Evolutionary conservation across 139 green algal species (phyloP).

Genomic region (Asterochloris erici): DNA sequence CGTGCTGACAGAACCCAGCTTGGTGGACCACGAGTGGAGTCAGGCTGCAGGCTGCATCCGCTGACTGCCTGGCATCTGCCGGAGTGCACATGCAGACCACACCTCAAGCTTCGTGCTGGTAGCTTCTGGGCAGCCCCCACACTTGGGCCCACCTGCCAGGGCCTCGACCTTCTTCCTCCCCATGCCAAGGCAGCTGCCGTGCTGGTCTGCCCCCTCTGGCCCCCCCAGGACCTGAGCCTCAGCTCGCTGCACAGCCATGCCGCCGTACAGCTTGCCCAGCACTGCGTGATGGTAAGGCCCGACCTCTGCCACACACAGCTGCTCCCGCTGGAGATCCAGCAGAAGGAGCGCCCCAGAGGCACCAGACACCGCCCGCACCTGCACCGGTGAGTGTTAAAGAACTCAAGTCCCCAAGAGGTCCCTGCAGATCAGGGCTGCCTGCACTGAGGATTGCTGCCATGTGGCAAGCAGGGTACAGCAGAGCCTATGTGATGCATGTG

Average conservation of each 20-base stretch:
- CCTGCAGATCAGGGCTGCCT: neutral
- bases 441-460: neutral
- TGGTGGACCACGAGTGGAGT: neutral
- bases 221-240: neutral
- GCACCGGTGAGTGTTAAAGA: neutral
- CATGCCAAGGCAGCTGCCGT: neutral
- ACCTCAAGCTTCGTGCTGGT: neutral
- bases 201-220: neutral
- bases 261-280: slow-evolving; percentile 5
- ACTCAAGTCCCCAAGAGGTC: too few species aligned
- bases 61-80: neutral
- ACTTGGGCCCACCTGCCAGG: neutral
- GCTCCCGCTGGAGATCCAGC: neutral
- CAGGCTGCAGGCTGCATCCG: neutral
- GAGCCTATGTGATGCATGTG: neutral
- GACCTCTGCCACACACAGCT: neutral
- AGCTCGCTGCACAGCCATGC: slow-evolving; percentile 4
- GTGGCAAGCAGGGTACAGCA: neutral
- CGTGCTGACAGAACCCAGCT: neutral
- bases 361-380: slow-evolving; percentile 5
- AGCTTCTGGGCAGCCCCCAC: neutral
- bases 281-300: neutral
- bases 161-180: neutral
- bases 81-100: neutral
- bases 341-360: neutral